Conservation (phyloP, 1,139 yeast genomes). For the Candida sp. region DNA sequence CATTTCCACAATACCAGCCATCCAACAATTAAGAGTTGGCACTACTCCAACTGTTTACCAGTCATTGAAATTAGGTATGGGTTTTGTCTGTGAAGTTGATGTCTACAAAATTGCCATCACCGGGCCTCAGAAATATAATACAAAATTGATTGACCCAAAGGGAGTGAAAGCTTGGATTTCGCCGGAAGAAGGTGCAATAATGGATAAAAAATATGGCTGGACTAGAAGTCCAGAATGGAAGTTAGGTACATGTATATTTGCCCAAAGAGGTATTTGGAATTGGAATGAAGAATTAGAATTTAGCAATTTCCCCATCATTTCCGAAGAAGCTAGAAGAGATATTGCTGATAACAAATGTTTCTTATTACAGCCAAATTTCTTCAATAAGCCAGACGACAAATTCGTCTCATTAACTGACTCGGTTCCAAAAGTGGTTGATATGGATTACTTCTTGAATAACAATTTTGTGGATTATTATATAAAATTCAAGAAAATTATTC, state of each 20-base stretch:
- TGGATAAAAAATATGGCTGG: constrained; percentile 72
- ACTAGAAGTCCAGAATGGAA: constrained; percentile 60
- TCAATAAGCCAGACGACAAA: constrained; percentile 22
- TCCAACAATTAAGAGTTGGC: constrained; percentile 59
- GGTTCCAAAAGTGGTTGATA: constrained; percentile 37
- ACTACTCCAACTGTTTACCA: constrained; percentile 68
- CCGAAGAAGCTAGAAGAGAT: constrained; percentile 27
- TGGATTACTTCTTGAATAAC: constrained; percentile 58
- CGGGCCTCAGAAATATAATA: constrained; percentile 69
- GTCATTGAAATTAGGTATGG: constrained; percentile 66
- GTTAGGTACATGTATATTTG: constrained; percentile 76
- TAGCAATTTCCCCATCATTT: constrained; percentile 13
- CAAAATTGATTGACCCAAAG: constrained; percentile 57
- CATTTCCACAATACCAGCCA: constrained; percentile 44
- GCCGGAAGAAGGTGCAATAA: constrained; percentile 27
- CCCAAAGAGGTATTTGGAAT: constrained; percentile 72
- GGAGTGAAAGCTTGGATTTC: constrained; percentile 70
- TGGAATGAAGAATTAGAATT: constrained; percentile 32
- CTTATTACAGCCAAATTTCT: constrained; percentile 29
- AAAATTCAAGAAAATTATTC: constrained; percentile 44
- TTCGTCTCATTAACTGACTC: constrained; percentile 18
- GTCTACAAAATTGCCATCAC: constrained; percentile 62
- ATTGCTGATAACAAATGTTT: constrained; percentile 27
- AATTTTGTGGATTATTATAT: constrained; percentile 60
- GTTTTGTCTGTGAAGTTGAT: constrained; percentile 62